Evolutionary conservation across 139 green algal species (phyloP).

Genomic region (Chlamydomonas sphaeroides): DNA sequence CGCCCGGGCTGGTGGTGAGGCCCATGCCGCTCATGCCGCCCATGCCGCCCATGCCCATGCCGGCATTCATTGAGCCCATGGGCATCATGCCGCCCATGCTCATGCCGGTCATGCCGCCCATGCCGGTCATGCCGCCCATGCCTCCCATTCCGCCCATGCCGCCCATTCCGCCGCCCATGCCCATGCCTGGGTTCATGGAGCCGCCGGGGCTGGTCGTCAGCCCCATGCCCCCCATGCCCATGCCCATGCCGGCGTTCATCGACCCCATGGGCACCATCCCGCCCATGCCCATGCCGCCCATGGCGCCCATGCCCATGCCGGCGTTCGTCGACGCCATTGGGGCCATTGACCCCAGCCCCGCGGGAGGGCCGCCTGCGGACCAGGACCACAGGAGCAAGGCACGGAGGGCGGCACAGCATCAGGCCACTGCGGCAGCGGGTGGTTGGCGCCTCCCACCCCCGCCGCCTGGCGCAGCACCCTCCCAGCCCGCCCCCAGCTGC

Average conservation of each 20-base stretch:
- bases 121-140: not conserved
- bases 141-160: conserved; percentile 26
- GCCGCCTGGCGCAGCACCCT: no score
- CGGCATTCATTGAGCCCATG: not conserved
- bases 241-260: not conserved
- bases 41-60: conserved; percentile 14
- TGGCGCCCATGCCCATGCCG: not conserved
- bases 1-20: no score
- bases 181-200: not conserved
- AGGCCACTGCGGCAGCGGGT: no score
- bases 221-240: conserved; percentile 8
- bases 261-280: not conserved
- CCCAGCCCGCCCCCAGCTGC: no score
- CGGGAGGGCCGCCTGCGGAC: no score
- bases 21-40: conserved; percentile 1
- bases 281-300: conserved; percentile 25
- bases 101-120: conserved; percentile 10
- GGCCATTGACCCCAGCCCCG: no score
- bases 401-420: no score
- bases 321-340: not conserved
- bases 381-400: no score
- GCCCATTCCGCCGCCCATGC: conserved; percentile 9
- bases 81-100: not conserved
- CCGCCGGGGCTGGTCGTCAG: no score
- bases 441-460: no score